Evolutionary conservation across 805 yeast species (phyloP).

Genomic region (Saturnispora bothae): DNA sequence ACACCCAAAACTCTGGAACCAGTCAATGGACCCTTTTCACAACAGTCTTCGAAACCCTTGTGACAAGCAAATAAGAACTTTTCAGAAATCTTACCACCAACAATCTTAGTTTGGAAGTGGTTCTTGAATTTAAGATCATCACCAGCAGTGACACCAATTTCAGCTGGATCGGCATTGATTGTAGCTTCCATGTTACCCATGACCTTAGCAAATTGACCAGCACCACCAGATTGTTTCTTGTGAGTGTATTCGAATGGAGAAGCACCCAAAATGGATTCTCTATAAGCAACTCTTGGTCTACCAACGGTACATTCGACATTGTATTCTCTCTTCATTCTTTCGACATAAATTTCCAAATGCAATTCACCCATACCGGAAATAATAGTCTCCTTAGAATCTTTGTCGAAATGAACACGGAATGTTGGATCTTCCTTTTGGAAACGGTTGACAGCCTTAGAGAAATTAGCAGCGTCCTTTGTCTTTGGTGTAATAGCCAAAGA

Average conservation of each 20-base stretch:
- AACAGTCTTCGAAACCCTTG: constrained; percentile 89
- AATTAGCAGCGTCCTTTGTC: constrained; percentile 75
- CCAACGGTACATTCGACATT: constrained; percentile 93
- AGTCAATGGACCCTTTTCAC: constrained; percentile 92
- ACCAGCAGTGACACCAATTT: constrained; percentile 20
- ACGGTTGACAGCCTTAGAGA: constrained; percentile 92
- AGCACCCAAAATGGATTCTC: constrained; percentile 75
- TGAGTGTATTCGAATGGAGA: constrained; percentile 86
- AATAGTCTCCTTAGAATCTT: constrained; percentile 87
- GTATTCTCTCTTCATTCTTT: constrained; percentile 96
- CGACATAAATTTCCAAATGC: constrained; percentile 94
- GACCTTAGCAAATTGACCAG: constrained; percentile 97
- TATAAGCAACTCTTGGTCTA: constrained; percentile 94
- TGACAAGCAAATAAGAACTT: constrained; percentile 89
- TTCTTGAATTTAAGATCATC: constrained; percentile 38
- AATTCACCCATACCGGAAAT: constrained; percentile 93
- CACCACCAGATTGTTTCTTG: constrained; percentile 98
- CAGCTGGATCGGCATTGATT: constrained; percentile 43
- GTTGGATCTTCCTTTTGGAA: constrained; percentile 99
- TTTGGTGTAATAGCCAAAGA: constrained; percentile 86
- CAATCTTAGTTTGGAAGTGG: constrained; percentile 73
- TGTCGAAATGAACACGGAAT: constrained; percentile 82
- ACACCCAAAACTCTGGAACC: constrained; percentile 93
- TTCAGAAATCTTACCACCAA: constrained; percentile 96
- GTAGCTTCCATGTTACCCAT: constrained; percentile 58